phyloP scores from a whole-genome alignment of 768 basidiomycete species.

The Ramaria rubella region DNA sequence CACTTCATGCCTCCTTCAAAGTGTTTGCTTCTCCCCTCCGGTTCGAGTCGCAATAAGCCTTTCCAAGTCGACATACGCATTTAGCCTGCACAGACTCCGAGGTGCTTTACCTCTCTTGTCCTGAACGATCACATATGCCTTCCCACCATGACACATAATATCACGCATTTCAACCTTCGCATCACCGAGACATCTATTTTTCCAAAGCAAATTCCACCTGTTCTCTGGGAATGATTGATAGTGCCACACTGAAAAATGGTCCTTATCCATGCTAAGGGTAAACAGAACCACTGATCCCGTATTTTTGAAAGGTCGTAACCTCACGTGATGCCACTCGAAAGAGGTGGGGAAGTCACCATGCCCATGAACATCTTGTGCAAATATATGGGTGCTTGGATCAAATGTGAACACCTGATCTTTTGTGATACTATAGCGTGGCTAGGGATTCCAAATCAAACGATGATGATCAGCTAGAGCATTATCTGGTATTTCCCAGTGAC shows the following conservation, averaged over 20 bases:
- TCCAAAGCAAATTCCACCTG: background rate
- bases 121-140: background rate
- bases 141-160: background rate
- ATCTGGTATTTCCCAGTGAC: no score
- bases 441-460: background rate
- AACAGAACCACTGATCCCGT: background rate
- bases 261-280: background rate
- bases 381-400: background rate
- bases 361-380: background rate
- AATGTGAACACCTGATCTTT: background rate
- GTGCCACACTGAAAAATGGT: background rate
- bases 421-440: background rate
- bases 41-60: background rate
- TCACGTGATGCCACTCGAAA: background rate
- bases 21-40: background rate
- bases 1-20: no score
- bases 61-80: background rate
- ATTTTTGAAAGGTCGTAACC: background rate
- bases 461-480: background rate
- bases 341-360: background rate
- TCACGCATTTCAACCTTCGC: background rate
- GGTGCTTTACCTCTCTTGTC: no score
- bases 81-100: no score
- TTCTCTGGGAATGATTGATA: background rate
- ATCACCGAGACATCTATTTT: background rate